Conservation (phyloP, 129 eudicot genomes). For the Centella asiatica region DNA sequence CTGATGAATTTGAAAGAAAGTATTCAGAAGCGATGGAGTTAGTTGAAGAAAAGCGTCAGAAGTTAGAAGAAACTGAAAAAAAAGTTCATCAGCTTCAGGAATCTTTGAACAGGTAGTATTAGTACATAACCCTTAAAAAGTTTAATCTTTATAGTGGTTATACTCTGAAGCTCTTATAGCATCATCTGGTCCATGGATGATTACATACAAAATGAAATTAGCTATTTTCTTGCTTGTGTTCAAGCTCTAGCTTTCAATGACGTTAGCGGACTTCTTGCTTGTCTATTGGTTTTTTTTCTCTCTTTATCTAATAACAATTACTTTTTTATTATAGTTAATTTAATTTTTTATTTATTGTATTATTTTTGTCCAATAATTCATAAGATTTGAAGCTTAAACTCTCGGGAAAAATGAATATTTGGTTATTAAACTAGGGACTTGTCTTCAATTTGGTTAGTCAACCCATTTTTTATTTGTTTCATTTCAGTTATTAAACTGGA, state of each 20-base stretch:
- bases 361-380: background rate
- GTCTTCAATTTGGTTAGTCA: no score
- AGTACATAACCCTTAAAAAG: constrained; percentile 12
- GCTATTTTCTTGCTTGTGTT: background rate
- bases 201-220: background rate
- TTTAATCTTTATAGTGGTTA: background rate
- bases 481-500: no score
- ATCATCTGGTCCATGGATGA: background rate
- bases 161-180: background rate
- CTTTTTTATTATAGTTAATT: no score
- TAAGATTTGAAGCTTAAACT: background rate
- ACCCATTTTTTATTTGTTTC: no score
- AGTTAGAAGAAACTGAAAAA: constrained; percentile 85
- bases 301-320: no score
- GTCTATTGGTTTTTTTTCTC: no score
- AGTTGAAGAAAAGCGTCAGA: constrained; percentile 55
- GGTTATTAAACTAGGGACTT: no score
- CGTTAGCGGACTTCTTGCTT: no score
- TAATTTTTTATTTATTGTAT: no score
- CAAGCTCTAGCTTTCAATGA: no score
- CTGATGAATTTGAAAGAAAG: constrained; percentile 71
- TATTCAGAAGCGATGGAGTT: constrained; percentile 53
- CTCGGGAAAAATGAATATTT: no score
- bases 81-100: constrained; percentile 79
- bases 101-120: constrained; percentile 66